Conservation (phyloP, 164 flowering plant genomes). For the Euptelea pleiosperma region DNA sequence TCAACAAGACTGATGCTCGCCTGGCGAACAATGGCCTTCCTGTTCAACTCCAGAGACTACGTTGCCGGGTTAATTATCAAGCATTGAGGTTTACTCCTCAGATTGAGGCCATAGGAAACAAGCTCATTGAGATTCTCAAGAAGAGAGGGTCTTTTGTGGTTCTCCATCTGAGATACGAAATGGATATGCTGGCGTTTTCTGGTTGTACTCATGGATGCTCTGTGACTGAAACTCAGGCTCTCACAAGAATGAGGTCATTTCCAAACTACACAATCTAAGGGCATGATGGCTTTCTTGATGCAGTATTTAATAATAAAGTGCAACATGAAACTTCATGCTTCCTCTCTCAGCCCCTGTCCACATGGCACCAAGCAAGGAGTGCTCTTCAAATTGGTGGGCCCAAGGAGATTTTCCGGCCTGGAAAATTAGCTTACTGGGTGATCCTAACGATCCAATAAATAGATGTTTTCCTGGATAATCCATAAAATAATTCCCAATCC, state of each 20-base stretch:
- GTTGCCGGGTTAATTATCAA: constrained; percentile 77
- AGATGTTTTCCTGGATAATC: neutral
- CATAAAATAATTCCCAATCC: no score
- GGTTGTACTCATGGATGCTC: constrained; percentile 84
- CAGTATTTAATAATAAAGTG: neutral
- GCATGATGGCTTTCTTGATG: neutral
- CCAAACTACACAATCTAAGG: neutral
- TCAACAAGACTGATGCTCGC: constrained; percentile 80
- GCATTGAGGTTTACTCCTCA: constrained; percentile 67
- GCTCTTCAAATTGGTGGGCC: no score
- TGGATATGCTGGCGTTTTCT: constrained; percentile 91
- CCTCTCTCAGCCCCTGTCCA: neutral
- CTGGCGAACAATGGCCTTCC: constrained; percentile 75
- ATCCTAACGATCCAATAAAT: neutral
- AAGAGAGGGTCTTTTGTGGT: constrained; percentile 62
- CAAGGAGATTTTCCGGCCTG: no score
- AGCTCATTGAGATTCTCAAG: constrained; percentile 51
- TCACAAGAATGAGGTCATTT: constrained; percentile 61
- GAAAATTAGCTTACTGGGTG: neutral
- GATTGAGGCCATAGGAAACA: constrained; percentile 66
- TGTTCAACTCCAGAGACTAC: constrained; percentile 55
- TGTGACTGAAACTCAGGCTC: constrained; percentile 56
- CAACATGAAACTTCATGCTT: neutral
- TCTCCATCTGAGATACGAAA: constrained; percentile 80
- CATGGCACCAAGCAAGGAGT: neutral